Percentiles rank a stretch among this genome's conserved stretches.
phyloP scores from a whole-genome alignment of 1,284 basidiomycete species.

The Melampsora americana region DNA sequence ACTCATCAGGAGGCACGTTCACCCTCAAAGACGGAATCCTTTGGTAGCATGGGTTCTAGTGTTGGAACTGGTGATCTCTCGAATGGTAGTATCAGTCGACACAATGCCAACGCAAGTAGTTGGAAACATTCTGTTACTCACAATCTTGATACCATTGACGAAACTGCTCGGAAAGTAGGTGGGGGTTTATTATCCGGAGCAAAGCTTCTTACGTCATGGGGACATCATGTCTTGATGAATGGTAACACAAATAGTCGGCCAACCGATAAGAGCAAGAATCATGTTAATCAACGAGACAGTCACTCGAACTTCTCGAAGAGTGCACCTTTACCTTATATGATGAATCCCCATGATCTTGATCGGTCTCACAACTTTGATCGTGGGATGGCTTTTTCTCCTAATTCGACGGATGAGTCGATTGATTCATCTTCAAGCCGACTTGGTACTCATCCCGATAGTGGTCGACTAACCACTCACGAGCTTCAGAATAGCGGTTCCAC shows the following conservation, averaged over 20 bases:
- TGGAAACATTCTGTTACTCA: constrained; percentile 30
- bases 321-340: constrained; percentile 35
- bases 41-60: constrained; percentile 1
- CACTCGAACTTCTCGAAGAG: constrained; percentile 32
- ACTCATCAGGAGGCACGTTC: constrained; percentile 6
- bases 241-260: background rate
- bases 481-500: constrained; percentile 6
- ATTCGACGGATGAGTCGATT: background rate
- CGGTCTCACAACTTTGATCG: constrained; percentile 2
- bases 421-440: background rate
- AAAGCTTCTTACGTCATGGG: constrained; percentile 38
- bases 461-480: background rate
- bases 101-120: background rate
- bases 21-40: constrained; percentile 1
- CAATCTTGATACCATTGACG: constrained; percentile 38
- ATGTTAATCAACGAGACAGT: background rate
- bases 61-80: background rate
- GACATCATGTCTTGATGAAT: constrained; percentile 26
- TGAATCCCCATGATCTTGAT: constrained; percentile 2
- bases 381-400: background rate
- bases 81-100: background rate
- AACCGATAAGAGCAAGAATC: background rate
- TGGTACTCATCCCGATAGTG: background rate
- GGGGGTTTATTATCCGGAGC: constrained; percentile 25
- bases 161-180: constrained; percentile 36